Evolutionary conservation across 2,329 filamentous ascomycete species (phyloP).

Genomic region (Trichoderma harzianum): DNA sequence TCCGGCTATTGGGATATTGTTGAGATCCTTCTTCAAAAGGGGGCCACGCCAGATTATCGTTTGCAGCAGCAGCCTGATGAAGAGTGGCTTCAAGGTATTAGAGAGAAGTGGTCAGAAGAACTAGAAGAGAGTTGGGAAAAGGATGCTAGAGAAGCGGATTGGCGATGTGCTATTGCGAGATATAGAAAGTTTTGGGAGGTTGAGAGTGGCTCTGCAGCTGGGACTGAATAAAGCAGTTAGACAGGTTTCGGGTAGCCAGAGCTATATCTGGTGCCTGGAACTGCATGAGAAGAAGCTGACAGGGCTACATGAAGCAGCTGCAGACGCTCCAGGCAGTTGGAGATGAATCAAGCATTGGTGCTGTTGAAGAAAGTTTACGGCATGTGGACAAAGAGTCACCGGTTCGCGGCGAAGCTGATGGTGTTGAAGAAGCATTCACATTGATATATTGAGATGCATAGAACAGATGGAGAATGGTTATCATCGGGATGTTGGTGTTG

Average conservation of each 20-base stretch:
- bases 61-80: neutral
- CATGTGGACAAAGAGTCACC: neutral
- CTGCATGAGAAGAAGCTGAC: neutral
- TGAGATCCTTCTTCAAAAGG: neutral
- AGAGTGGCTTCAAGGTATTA: neutral
- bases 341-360: neutral
- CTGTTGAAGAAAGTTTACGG: neutral
- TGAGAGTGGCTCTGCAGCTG: neutral
- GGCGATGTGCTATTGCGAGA: neutral
- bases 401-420: neutral
- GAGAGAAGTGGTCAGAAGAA: neutral
- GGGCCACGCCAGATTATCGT: neutral
- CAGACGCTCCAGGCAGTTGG: neutral
- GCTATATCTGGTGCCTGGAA: neutral
- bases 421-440: neutral
- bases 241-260: neutral
- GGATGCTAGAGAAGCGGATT: rapidly evolving
- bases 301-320: neutral
- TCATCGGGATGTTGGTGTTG: neutral
- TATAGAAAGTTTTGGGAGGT: neutral
- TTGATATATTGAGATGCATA: neutral
- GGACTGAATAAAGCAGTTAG: neutral
- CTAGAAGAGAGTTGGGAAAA: neutral
- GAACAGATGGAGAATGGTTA: neutral
- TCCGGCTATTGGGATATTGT: neutral